A percentile compares a stretch with the other conserved stretches of the same genome.
Conservation (phyloP, 176 grass and related monocot species). For the Chloris gayana region DNA sequence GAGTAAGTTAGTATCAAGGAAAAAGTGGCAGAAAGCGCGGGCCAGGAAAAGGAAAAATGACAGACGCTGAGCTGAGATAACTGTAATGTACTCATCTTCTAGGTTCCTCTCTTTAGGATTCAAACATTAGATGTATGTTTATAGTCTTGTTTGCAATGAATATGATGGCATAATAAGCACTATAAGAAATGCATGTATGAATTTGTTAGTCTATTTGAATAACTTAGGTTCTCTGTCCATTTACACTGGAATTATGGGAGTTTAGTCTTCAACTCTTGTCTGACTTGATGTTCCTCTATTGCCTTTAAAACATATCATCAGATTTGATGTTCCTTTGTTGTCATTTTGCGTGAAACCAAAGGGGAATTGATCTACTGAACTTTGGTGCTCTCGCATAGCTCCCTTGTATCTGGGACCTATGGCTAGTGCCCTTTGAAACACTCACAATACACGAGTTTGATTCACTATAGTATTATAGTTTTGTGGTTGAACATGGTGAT, state of each 20-base stretch:
- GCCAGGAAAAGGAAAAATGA: constrained; percentile 86
- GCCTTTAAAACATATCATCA: background rate
- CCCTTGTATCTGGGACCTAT: constrained; percentile 13
- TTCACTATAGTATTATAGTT: background rate
- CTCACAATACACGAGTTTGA: background rate
- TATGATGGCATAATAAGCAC: constrained; percentile 15
- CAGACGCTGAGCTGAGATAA: constrained; percentile 59
- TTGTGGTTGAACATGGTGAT: background rate
- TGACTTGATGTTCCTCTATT: constrained; percentile 2
- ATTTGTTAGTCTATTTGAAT: constrained; percentile 17
- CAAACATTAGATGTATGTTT: constrained; percentile 13
- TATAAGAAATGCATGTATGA: constrained; percentile 15
- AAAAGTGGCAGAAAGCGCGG: constrained; percentile 96
- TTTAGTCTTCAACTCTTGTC: background rate
- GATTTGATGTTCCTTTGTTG: background rate
- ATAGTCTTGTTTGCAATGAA: constrained; percentile 27
- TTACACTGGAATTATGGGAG: background rate
- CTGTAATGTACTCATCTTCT: constrained; percentile 30
- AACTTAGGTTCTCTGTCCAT: constrained; percentile 6
- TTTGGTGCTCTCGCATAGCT: constrained; percentile 9
- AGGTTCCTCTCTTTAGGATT: constrained; percentile 35
- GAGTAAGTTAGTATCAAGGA: constrained; percentile 77
- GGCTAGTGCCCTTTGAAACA: background rate
- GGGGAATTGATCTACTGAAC: constrained; percentile 10
- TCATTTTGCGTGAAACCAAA: background rate